phyloP scores from a whole-genome alignment of 2,329 filamentous ascomycete genomes.

The Ophiostoma tasmaniense region DNA sequence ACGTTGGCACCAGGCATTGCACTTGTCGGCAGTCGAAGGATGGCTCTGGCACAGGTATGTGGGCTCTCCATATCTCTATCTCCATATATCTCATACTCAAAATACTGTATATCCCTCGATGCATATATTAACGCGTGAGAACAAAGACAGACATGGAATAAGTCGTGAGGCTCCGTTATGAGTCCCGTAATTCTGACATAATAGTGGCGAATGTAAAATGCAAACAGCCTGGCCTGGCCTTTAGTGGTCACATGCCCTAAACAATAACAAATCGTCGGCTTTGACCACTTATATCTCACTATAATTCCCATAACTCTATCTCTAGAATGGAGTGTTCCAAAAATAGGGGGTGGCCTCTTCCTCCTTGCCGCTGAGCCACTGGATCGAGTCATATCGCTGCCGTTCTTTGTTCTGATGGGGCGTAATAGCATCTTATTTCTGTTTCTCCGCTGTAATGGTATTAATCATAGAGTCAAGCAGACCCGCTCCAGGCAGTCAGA shows the following conservation, averaged over 20 bases:
- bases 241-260: background rate
- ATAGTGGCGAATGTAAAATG: background rate
- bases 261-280: background rate
- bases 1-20: background rate
- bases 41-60: background rate
- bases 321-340: background rate
- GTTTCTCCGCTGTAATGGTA: background rate
- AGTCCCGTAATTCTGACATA: background rate
- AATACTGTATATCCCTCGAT: background rate
- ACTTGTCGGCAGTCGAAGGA: background rate
- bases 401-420: background rate
- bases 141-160: background rate
- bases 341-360: slow-evolving; percentile 1
- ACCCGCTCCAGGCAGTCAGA: slow-evolving; percentile 1
- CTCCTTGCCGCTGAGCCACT: slow-evolving; percentile 4
- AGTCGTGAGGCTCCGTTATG: background rate
- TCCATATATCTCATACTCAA: background rate
- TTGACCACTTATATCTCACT: background rate
- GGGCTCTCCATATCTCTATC: background rate
- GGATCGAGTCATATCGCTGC: background rate
- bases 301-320: background rate
- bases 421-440: background rate
- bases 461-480: background rate
- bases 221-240: background rate
- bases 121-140: background rate